phyloP scores from a whole-genome alignment of 2,329 filamentous ascomycete species.

The Tolypocladium tundrense region DNA sequence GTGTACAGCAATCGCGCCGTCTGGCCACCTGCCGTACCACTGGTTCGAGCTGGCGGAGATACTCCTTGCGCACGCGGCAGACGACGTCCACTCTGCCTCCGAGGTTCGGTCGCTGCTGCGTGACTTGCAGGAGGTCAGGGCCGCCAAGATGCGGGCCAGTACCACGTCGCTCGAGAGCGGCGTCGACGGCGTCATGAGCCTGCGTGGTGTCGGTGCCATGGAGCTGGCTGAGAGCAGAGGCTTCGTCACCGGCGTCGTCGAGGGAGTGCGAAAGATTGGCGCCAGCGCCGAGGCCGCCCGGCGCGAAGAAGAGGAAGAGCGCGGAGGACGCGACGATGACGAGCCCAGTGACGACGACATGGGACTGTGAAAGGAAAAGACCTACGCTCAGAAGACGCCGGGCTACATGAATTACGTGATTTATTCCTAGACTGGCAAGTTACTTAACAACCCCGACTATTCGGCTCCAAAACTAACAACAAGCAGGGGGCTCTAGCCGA shows the following conservation, averaged over 20 bases:
- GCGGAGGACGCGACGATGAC: constrained; percentile 51
- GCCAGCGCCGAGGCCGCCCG: constrained; percentile 68
- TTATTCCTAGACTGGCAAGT: neutral
- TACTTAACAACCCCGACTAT: neutral
- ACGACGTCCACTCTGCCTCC: constrained; percentile 68
- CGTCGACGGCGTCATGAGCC: constrained; percentile 57
- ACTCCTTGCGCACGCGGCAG: constrained; percentile 71
- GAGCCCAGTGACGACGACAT: constrained; percentile 47
- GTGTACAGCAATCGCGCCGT: constrained; percentile 58
- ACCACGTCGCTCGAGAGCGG: constrained; percentile 61
- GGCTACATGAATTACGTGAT: neutral
- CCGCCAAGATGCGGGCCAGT: constrained; percentile 76
- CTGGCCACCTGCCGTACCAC: constrained; percentile 76
- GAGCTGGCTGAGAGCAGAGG: constrained; percentile 80
- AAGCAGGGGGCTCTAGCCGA: neutral
- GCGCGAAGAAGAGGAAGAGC: constrained; percentile 65
- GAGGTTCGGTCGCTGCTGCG: constrained; percentile 65
- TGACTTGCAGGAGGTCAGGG: constrained; percentile 77
- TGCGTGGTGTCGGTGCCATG: constrained; percentile 78
- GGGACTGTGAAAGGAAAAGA: constrained; percentile 22
- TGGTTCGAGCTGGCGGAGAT: constrained; percentile 90
- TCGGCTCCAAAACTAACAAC: neutral
- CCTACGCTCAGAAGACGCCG: neutral
- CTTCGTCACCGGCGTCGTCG: constrained; percentile 77
- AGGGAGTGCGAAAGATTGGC: constrained; percentile 76